Conservation (phyloP, 306 rosid genomes). For the Datisca glomerata region DNA sequence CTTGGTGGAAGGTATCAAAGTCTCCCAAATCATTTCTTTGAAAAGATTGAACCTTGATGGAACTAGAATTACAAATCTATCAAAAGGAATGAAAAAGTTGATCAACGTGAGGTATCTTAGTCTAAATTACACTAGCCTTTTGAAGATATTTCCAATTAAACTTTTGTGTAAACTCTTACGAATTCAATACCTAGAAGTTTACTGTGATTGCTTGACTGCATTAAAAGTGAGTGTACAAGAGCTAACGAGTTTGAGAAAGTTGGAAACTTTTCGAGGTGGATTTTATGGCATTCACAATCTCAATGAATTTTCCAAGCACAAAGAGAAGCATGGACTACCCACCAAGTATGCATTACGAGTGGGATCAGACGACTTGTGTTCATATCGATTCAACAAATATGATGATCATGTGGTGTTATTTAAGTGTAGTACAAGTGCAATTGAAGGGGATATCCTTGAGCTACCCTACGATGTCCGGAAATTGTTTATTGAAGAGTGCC, state of each 20-base stretch:
- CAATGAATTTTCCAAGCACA: too few relatives aligned
- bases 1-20: not conserved
- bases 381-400: too few relatives aligned
- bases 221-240: conserved; percentile 1
- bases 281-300: too few relatives aligned
- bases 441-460: not conserved
- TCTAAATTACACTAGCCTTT: not conserved
- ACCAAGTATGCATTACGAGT: not conserved
- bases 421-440: too few relatives aligned
- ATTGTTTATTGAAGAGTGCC: not conserved
- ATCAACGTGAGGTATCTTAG: not conserved
- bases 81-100: conserved; percentile 11
- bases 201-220: not conserved
- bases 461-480: not conserved
- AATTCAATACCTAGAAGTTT: conserved; percentile 5
- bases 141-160: not conserved
- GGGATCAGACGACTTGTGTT: not conserved
- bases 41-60: conserved; percentile 2
- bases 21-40: conserved; percentile 10
- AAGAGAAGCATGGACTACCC: not conserved
- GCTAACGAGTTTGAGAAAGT: conserved; percentile 5
- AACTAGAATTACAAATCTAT: conserved; percentile 6
- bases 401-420: too few relatives aligned
- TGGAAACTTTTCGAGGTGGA: too few relatives aligned
- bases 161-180: not conserved